Evolutionary conservation across 2,329 filamentous ascomycete species (phyloP), one percentile per base, ranked within the genome.

Genomic region (Camptophora hylomeconis): DNA sequence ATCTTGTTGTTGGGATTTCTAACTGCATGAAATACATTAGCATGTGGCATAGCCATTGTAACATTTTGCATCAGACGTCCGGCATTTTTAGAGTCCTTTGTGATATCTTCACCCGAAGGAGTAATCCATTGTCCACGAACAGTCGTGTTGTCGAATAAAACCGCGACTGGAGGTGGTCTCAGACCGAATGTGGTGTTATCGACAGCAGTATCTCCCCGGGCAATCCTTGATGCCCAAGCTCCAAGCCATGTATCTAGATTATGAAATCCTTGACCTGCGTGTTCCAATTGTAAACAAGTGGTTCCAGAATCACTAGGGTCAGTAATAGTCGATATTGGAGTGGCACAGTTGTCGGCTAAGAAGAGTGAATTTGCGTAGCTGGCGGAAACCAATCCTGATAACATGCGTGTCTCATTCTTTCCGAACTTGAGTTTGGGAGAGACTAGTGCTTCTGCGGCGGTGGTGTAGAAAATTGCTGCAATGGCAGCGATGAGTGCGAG

Each of bases 21-120:
- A 0, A 76, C 73, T 1, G 80, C 80, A 8, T 60, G 52, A 18
- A 78, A 72, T 0, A 89, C 63, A 0, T 75, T 72, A 0, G 73
- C 61, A 42, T 89, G 81, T 0, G 81, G 81, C 66, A 86, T 76
- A 0, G 79, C 78, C 40, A 86, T 61, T 0, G 76, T 80, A 15
- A 83, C 70, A 38, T 86, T 84, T 47, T 84, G 80, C 43, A 87
- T 58, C 20, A 78, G 61, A 15, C 78, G 62, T 0, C 58, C 53
- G 30, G 69, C 49, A 7, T 60, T 46, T 4, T 59, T 46, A 3
- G 64, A 75, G 0, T 61, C 54, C 3, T 55, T 49, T 0, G 61
- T 60, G 11, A 73, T 64, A 31, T 80, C 60, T 18, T 62, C 53
- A 6, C 63, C 44, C 20, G 33, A 31, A 0, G 52, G 58, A 32